Base-by-base conservation (phyloP, 2,329 filamentous ascomycete genomes). In the Talaromyces sp. region DNA sequence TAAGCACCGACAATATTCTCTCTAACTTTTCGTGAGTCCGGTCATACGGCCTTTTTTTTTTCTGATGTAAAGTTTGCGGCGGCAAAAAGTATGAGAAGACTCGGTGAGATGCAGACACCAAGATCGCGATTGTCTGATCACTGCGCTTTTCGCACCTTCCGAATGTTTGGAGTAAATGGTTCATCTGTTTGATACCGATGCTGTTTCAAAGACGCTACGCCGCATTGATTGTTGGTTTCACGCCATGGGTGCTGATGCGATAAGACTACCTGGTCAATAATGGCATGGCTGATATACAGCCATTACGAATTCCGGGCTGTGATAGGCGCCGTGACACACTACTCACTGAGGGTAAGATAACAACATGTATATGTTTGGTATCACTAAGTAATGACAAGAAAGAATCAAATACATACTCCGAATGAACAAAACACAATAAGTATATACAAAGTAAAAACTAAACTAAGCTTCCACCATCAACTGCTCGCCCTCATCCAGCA, bases 401-500 rank as follows among this genome's bases (percentile, higher is more conserved):
- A n/a, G 49, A 58, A 51, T 5, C 29, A 40, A 10, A 64, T 47
- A 43, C 49, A 64, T 47, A 34, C n/a, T n/a, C n/a, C n/a, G n/a
- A n/a, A 54, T 61, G 31, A 61, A 62, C 49, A 59, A 43, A 59
- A 62, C 49, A 59, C 34, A 59, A 17, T 34, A 56, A 27, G 22
- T 47, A 65, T 36, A 51, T 22, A 56, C n/a, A 62, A 62, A 43
- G 54, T 58, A 54, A 51, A 53, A 61, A 64, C 38, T 38, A 36
- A 63, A 68, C 27, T 71, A 78, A 53, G 70, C 80, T 74, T 93
- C 91, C 56, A 87, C 87, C 85, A 96, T 90, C 70, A 97, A 81
- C 77, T 95, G 91, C 83, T 99, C 95, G 1, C 92, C 93, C 77
- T 99, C 95, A 78, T 99, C 94, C 74, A 99, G 79, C 78, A 97